These are phyloP conservation scores for Oryza coarctata DNA, from an alignment of 176 grass and related monocot species.

Conservation along the genomic window DNA sequence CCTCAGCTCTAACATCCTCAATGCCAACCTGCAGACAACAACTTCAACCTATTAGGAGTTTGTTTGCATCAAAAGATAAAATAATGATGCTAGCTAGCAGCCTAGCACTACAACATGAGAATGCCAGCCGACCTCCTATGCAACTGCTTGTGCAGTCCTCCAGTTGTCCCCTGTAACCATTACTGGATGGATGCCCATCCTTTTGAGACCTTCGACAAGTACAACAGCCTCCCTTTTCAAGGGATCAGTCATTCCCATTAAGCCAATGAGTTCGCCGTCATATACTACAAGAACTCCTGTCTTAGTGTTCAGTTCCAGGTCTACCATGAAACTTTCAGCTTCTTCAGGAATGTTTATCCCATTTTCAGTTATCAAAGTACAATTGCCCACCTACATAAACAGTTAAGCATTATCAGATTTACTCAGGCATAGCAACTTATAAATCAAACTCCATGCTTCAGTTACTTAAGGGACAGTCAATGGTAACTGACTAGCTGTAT, in stretches of 20 bases:
- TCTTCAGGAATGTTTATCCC: conserved; percentile 60
- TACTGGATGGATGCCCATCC: conserved; percentile 77
- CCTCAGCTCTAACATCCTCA: conserved; percentile 73
- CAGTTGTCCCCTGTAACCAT: conserved; percentile 95
- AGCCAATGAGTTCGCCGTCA: conserved; percentile 63
- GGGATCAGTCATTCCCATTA: conserved; percentile 83
- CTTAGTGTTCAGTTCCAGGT: conserved; percentile 76
- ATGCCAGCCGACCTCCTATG: conserved; percentile 67
- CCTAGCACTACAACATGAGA: conserved; percentile 12
- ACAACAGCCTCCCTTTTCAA: conserved; percentile 95
- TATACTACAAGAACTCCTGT: conserved; percentile 86
- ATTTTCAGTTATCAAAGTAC: conserved; percentile 79
- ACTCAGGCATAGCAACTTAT: background rate
- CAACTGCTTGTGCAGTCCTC: conserved; percentile 86
- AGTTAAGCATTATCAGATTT: conserved; percentile 20
- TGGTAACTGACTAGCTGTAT: background rate
- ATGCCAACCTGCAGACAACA: conserved; percentile 59
- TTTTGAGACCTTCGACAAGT: conserved; percentile 82
- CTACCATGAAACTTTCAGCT: conserved; percentile 75
- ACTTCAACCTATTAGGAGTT: background rate
- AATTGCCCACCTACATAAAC: conserved; percentile 72
- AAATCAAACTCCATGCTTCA: background rate
- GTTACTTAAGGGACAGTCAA: background rate
- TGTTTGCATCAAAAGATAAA: background rate
- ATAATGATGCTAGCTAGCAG: background rate